Evolutionary conservation across 1,139 yeast species (phyloP).

Genomic region (Saccharomycopsis hybrid): DNA sequence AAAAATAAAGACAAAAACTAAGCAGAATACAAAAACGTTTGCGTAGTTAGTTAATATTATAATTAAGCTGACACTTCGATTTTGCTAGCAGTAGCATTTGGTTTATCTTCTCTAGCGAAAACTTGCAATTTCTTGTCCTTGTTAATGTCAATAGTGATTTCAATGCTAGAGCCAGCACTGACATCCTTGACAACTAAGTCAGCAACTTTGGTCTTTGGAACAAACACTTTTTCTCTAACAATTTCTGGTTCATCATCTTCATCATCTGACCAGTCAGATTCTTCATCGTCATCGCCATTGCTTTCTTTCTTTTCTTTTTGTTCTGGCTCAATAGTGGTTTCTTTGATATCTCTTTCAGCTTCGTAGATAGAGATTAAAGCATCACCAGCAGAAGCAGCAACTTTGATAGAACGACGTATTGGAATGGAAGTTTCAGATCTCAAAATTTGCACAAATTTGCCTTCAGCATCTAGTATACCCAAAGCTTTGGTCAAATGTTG

Average conservation of each 20-base stretch:
- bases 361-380: slow-evolving; percentile 72
- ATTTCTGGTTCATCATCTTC: slow-evolving; percentile 72
- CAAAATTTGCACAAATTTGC: slow-evolving; percentile 66
- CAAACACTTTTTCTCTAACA: slow-evolving; percentile 63
- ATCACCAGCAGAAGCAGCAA: slow-evolving; percentile 57
- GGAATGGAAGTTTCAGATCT: slow-evolving; percentile 90
- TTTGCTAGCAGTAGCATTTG: slow-evolving; percentile 38
- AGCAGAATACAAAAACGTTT: too few species aligned
- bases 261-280: slow-evolving; percentile 45
- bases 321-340: slow-evolving; percentile 66
- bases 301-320: slow-evolving; percentile 43
- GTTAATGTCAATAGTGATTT: slow-evolving; percentile 76
- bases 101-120: slow-evolving; percentile 75
- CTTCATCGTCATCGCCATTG: slow-evolving; percentile 46
- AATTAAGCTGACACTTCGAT: slow-evolving; percentile 26
- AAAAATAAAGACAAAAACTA: too few species aligned
- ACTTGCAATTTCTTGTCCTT: slow-evolving; percentile 79
- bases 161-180: slow-evolving; percentile 61
- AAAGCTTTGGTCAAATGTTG: slow-evolving; percentile 81
- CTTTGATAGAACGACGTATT: slow-evolving; percentile 66
- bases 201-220: slow-evolving; percentile 71
- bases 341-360: slow-evolving; percentile 75
- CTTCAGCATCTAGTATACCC: slow-evolving; percentile 74
- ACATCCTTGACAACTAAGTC: slow-evolving; percentile 72
- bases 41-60: too few species aligned